Evolutionary conservation across 2,329 filamentous ascomycete genomes (phyloP).

Genomic region (Ascosphaera pollenicola): DNA sequence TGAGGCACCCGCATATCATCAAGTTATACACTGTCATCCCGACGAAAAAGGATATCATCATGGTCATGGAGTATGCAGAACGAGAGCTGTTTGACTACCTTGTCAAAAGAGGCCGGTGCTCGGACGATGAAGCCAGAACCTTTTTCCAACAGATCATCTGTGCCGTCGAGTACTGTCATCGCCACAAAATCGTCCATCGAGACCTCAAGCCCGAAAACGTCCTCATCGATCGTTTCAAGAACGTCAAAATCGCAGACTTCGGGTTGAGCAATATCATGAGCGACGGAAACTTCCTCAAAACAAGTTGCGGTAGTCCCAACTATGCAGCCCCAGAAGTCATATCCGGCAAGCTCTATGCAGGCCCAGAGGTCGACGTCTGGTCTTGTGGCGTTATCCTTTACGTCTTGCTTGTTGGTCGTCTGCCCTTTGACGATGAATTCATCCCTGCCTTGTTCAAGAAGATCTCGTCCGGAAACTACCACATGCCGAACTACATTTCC

Average conservation of each 20-base stretch:
- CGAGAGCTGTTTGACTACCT: constrained; percentile 97
- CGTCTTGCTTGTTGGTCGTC: constrained; percentile 39
- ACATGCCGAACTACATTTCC: constrained; percentile 78
- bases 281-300: constrained; percentile 96
- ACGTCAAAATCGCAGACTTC: constrained; percentile 99
- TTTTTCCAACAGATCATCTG: constrained; percentile 99
- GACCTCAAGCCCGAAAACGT: constrained; percentile 96
- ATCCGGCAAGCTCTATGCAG: constrained; percentile 89
- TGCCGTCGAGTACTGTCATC: constrained; percentile 94
- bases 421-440: constrained; percentile 83
- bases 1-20: constrained; percentile 96
- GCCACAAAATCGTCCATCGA: constrained; percentile 96
- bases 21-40: constrained; percentile 98
- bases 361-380: constrained; percentile 90
- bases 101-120: constrained; percentile 78
- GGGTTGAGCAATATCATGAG: constrained; percentile 99
- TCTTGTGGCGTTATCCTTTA: constrained; percentile 44
- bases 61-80: constrained; percentile 96
- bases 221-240: constrained; percentile 79
- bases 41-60: constrained; percentile 83
- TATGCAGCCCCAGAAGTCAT: constrained; percentile 97
- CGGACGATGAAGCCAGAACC: constrained; percentile 76
- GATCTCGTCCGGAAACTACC: constrained; percentile 85
- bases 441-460: constrained; percentile 96
- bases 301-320: constrained; percentile 93